Base-by-base conservation (phyloP, 2,329 filamentous ascomycete genomes). In the Alternaria arbusti region DNA sequence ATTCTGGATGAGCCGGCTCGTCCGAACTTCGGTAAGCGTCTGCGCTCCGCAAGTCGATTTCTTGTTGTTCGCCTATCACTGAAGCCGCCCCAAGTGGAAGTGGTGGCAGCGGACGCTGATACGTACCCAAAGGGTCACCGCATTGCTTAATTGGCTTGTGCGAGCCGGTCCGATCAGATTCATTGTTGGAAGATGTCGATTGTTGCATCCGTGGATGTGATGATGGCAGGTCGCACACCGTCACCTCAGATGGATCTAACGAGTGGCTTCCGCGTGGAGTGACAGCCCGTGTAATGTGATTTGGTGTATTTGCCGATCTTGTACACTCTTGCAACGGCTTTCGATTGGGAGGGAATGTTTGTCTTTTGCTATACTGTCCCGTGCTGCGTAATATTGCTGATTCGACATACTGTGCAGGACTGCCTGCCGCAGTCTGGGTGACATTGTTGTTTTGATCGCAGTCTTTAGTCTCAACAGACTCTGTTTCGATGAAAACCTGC, bases 191-290 rank as follows among this genome's bases (percentile, higher is more conserved):
- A 40, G 13, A 8, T n/a, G 11, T 22, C 59, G 22, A 36, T 60
- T 57, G 68, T 65, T 67, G 66, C 58, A 70, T 59, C 63, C 64
- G 64, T 54, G 60, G 30, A 54, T 60, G 66, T 67, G 65, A 69
- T 61, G 50, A 62, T 65, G 59, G 54, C 44, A 22, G 47, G 64
- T 73, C 58, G 62, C 59, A 70, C 66, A 23, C 51, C 40, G 50
- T 52, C 32, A 47, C 22, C 11, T 64, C 47, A 47, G 15, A 40
- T 28, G 17, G 22, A 25, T 47, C 54, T 67, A 59, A 40, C 36
- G 20, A 61, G 58, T 65, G 57, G 58, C 59, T 65, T 52, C 60
- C 64, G 64, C 65, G 61, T 69, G 65, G 59, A 54, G 50, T 57
- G 47, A 59, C 50, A 51, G 64, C 46, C 47, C 45, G 70, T 67